Conservation (phyloP, 352 stramenopile genomes). For the Globisporangium heterothallicum region DNA sequence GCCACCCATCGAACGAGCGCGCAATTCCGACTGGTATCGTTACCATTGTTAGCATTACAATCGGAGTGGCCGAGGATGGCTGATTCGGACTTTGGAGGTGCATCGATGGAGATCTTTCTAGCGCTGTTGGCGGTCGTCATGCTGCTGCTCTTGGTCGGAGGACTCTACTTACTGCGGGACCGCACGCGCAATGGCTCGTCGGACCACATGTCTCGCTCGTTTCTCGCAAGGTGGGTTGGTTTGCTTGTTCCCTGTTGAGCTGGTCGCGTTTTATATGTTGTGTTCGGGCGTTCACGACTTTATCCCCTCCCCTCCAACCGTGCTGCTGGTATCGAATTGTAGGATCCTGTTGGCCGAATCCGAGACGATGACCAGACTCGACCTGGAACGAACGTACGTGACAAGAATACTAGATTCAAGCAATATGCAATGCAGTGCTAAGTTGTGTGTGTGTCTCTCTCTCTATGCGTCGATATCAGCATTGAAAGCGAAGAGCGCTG, state of each 20-base stretch:
- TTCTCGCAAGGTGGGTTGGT: conserved; percentile 32
- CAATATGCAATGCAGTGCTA: too few species aligned
- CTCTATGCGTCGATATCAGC: conserved; percentile 16
- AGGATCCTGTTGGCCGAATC: conserved; percentile 50
- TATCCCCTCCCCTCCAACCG: too few species aligned
- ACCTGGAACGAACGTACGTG: conserved; percentile 68
- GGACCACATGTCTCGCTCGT: conserved; percentile 32
- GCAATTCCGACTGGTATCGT: too few species aligned
- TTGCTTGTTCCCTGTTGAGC: conserved; percentile 4
- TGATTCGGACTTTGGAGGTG: conserved; percentile 5
- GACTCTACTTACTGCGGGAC: conserved; percentile 60
- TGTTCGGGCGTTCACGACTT: neutral
- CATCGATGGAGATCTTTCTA: conserved; percentile 64
- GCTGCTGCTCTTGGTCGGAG: conserved; percentile 57
- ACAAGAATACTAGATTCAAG: too few species aligned
- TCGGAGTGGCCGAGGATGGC: too few species aligned
- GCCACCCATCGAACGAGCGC: too few species aligned
- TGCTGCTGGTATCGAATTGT: neutral
- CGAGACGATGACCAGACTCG: conserved; percentile 61
- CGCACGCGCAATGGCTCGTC: conserved; percentile 23
- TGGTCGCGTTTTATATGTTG: conserved; percentile 2
- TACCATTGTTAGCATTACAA: too few species aligned
- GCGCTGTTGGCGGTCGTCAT: conserved; percentile 63
- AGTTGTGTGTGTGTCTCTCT: conserved; percentile 1
- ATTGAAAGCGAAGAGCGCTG: conserved; percentile 55